phyloP scores from a whole-genome alignment of 2,329 filamentous ascomycete species.

The Alternaria viburni region DNA sequence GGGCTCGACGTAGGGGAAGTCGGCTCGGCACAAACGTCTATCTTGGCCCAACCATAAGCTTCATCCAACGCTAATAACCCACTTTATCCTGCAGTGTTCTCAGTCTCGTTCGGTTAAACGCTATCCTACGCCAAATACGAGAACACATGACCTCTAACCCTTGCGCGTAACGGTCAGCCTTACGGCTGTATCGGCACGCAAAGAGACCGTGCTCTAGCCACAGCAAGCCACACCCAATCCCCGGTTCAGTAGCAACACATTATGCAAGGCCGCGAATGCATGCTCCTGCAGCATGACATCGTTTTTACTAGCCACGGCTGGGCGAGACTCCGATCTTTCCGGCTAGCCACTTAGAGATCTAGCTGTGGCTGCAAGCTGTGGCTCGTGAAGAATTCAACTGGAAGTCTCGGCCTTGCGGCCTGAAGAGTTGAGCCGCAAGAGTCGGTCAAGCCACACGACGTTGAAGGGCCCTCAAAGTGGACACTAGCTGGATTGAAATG shows the following conservation, averaged over 20 bases:
- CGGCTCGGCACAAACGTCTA: background rate
- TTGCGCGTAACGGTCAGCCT: conserved; percentile 25
- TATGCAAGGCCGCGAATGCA: conserved; percentile 18
- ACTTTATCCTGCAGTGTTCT: conserved; percentile 11
- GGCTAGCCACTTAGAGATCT: conserved; percentile 11
- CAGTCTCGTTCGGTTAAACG: conserved; percentile 8
- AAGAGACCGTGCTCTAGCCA: conserved; percentile 35
- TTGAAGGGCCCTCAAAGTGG: background rate
- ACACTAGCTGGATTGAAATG: background rate
- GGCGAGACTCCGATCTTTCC: conserved; percentile 24
- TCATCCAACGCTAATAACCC: background rate
- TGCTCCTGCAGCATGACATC: conserved; percentile 29
- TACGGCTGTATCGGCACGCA: conserved; percentile 16
- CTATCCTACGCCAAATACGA: background rate
- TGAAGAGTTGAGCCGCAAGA: background rate
- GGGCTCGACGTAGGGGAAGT: conserved; percentile 3
- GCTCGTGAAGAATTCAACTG: background rate
- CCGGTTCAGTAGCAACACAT: background rate
- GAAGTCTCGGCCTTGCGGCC: conserved; percentile 10
- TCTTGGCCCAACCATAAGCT: conserved; percentile 16
- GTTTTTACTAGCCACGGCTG: conserved; percentile 2
- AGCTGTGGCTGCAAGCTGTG: background rate
- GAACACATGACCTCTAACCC: conserved; percentile 24
- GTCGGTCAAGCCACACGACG: conserved; percentile 1
- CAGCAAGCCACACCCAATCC: conserved; percentile 37